Base-by-base conservation (phyloP, 768 basidiomycete species). In the Nidularia pulvinata region DNA sequence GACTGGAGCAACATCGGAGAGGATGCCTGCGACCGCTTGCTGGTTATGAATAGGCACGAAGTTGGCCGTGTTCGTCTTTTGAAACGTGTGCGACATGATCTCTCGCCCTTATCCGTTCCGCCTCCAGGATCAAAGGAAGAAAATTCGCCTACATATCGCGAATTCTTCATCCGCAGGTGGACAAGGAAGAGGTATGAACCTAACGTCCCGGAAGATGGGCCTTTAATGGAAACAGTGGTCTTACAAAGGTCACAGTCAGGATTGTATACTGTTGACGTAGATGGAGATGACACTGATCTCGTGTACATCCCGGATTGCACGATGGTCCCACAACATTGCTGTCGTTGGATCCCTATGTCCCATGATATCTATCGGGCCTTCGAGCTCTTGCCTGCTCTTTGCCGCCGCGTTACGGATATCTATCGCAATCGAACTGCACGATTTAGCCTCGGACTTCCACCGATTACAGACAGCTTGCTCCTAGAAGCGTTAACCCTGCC, bases 401-500 rank as follows among this genome's bases (percentile, higher is more conserved):
- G 82, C 52, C 84, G 83, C 55, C 84, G 84, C 14, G 66, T 91
- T 50, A 86, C 84, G 2, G 82, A 85, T 60, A 61, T 82, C 4
- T 90, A 84, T 66, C 85, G 89, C 16, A 85, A 73, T 7, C 76
- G 68, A 13, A 66, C 73, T 51, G 79, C 81, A 11, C 78, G 80
- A 19, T 48, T 73, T 13, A 75, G 80, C 42, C 78, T 93, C 33
- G 74, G 76, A 9, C 75, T 94, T 19, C 89, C 90, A 2, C 68
- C 78, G 1, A 81, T 93, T 48, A 58, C 65, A 1, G 77, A 81
- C 35, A 72, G 83, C 39, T 72, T 83, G 6, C 75, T 93, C 45
- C 74, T 85, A 2, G 86, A 93, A 62, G 91, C 90, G 5, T 77
- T 91, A 22, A 93, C 91, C 1, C 71, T 93, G 9, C 94, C 93